Conservation (phyloP, 2,329 filamentous ascomycete genomes). For the Aphanoascus verrucosus region DNA sequence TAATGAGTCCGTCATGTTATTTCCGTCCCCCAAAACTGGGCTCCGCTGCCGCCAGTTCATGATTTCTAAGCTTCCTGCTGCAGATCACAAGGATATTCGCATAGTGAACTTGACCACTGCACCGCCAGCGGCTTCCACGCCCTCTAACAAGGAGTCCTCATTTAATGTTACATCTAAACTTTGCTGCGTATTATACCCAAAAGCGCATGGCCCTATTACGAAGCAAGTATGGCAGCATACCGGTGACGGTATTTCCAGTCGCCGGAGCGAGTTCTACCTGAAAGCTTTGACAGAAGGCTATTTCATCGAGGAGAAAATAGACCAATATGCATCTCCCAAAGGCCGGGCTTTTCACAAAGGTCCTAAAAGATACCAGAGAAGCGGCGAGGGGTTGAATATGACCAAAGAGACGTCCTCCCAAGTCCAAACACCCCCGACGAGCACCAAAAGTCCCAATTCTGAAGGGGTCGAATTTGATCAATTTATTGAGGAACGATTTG, state of each 20-base stretch:
- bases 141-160: slow-evolving; percentile 40
- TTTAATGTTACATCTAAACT: slow-evolving; percentile 45
- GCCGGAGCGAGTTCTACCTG: slow-evolving; percentile 81
- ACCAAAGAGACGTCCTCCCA: slow-evolving; percentile 33
- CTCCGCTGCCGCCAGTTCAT: slow-evolving; percentile 66
- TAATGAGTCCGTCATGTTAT: slow-evolving; percentile 62
- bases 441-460: slow-evolving; percentile 21
- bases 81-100: slow-evolving; percentile 42
- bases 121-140: slow-evolving; percentile 54
- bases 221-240: slow-evolving; percentile 97
- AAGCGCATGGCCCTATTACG: slow-evolving; percentile 57
- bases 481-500: slow-evolving; percentile 90
- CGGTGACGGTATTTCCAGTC: slow-evolving; percentile 83
- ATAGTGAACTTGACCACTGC: slow-evolving; percentile 43
- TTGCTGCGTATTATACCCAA: slow-evolving; percentile 61
- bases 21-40: slow-evolving; percentile 63
- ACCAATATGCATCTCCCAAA: slow-evolving; percentile 16
- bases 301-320: slow-evolving; percentile 42
- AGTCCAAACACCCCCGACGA: slow-evolving; percentile 20
- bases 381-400: slow-evolving; percentile 31
- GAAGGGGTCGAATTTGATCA: slow-evolving; percentile 57
- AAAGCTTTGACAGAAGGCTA: slow-evolving; percentile 60
- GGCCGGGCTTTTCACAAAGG: slow-evolving; percentile 46
- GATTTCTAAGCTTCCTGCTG: slow-evolving; percentile 27
- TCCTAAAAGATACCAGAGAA: slow-evolving; percentile 67